Evolutionary conservation across 2,329 filamentous ascomycete species (phyloP).

Genomic region (Cephalotrichum gorgonifer): DNA sequence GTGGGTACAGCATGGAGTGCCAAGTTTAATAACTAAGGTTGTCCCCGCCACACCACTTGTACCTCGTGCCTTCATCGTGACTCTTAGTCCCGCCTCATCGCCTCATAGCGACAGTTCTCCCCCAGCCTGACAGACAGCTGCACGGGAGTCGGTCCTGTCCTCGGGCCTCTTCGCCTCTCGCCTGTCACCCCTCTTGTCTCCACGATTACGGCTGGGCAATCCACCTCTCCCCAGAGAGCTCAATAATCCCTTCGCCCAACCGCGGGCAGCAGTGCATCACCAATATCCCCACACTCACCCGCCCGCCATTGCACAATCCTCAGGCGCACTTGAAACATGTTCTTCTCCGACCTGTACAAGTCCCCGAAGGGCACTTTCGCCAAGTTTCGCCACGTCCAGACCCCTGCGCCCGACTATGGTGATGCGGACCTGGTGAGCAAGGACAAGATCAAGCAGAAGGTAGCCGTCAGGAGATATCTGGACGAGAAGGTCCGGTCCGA

Average conservation of each 20-base stretch:
- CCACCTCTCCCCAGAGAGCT: not conserved
- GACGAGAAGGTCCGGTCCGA: constrained; percentile 44
- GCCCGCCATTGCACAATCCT: not conserved
- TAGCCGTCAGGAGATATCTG: constrained; percentile 48
- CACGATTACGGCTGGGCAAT: not conserved
- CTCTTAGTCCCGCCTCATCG: not conserved
- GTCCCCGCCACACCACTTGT: not conserved
- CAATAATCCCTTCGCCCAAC: not conserved
- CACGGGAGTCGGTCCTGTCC: not conserved
- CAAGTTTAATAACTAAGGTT: not conserved
- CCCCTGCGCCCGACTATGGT: constrained; percentile 25
- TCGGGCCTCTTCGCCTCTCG: too few relatives aligned
- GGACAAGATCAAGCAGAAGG: constrained; percentile 53
- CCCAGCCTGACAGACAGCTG: not conserved
- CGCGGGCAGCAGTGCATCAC: not conserved
- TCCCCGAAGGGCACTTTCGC: constrained; percentile 4
- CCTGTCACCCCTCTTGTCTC: too few relatives aligned
- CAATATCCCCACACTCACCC: not conserved
- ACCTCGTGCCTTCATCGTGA: not conserved
- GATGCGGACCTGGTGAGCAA: constrained; percentile 51
- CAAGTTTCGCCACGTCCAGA: constrained; percentile 2
- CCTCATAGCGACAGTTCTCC: not conserved
- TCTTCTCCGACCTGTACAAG: constrained; percentile 6
- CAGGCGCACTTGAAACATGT: not conserved
- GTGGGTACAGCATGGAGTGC: not conserved